A percentile compares a stretch with the other conserved stretches of the same genome.
phyloP scores from a whole-genome alignment of 805 yeast species.

The Yarrowia alimentaria region DNA sequence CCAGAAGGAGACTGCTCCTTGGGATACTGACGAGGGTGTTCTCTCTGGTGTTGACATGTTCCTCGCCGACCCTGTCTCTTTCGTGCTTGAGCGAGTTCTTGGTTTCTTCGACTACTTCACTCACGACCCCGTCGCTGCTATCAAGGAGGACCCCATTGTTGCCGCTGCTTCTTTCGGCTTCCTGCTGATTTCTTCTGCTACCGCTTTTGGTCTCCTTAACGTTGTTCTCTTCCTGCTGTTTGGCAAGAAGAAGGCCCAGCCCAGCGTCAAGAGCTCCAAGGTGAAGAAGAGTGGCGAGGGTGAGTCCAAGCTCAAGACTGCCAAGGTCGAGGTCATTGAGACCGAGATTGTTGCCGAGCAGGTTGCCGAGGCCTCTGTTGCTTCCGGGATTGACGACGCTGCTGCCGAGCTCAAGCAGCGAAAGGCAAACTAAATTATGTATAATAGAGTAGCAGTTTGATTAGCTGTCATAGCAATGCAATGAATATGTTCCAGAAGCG shows the following conservation, averaged over 20 bases:
- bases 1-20: constrained; percentile 25
- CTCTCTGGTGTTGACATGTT: constrained; percentile 35
- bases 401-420: constrained; percentile 22
- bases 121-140: constrained; percentile 38
- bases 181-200: constrained; percentile 33
- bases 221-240: constrained; percentile 23
- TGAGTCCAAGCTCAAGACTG: constrained; percentile 55
- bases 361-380: constrained; percentile 86
- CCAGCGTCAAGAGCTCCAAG: constrained; percentile 49
- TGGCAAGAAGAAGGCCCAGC: constrained; percentile 24
- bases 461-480: too few relatives aligned
- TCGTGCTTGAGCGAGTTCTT: constrained; percentile 34
- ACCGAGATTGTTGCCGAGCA: constrained; percentile 64
- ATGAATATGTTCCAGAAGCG: too few relatives aligned
- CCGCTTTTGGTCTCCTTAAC: constrained; percentile 36
- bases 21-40: constrained; percentile 24
- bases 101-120: constrained; percentile 38
- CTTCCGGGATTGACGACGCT: constrained; percentile 16
- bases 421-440: constrained; percentile 39
- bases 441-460: too few relatives aligned
- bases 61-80: constrained; percentile 40
- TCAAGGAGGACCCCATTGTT: constrained; percentile 41
- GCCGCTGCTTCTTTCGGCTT: constrained; percentile 36
- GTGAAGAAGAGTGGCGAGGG: constrained; percentile 75
- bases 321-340: constrained; percentile 57